These are phyloP conservation scores for Tricholoma sp. DNA, from an alignment of 768 basidiomycete species.

Conservation along the genomic window DNA sequence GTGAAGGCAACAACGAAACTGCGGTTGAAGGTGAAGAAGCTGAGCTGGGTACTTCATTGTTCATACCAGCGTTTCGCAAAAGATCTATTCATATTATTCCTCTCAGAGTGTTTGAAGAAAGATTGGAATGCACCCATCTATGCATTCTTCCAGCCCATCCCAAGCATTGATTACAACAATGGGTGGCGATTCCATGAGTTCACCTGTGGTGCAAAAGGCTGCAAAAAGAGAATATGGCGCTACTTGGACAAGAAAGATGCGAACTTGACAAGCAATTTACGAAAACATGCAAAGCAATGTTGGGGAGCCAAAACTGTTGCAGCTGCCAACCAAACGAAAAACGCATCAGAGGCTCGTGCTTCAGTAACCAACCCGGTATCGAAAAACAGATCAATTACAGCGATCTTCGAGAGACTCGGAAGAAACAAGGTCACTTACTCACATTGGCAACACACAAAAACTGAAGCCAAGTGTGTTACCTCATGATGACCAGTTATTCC, in stretches of 20 bases:
- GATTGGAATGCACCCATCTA: conserved; percentile 1
- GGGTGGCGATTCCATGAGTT: neutral
- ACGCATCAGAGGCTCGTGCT: neutral
- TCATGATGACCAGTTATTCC: too few relatives aligned
- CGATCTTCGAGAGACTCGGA: conserved; percentile 18
- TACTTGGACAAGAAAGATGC: neutral
- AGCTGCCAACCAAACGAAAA: neutral
- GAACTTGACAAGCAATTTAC: neutral
- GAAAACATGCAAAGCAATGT: conserved; percentile 2
- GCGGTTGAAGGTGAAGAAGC: too few relatives aligned
- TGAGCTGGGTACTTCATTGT: too few relatives aligned
- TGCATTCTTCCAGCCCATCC: neutral
- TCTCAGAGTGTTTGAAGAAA: neutral
- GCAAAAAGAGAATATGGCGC: neutral
- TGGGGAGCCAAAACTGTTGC: neutral
- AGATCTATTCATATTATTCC: too few relatives aligned
- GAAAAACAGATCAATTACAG: conserved; percentile 16
- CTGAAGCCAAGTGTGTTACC: conserved; percentile 14
- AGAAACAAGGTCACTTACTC: conserved; percentile 23
- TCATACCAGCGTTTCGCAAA: too few relatives aligned
- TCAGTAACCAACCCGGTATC: neutral
- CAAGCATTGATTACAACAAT: neutral
- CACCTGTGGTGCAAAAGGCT: neutral
- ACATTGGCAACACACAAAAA: conserved; percentile 17
- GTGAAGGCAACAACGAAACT: too few relatives aligned